A percentile compares a stretch with the other conserved stretches of the same genome.
Evolutionary conservation across 352 stramenopile genomes (phyloP).

Genomic region (Globisporangium acanthophoron): DNA sequence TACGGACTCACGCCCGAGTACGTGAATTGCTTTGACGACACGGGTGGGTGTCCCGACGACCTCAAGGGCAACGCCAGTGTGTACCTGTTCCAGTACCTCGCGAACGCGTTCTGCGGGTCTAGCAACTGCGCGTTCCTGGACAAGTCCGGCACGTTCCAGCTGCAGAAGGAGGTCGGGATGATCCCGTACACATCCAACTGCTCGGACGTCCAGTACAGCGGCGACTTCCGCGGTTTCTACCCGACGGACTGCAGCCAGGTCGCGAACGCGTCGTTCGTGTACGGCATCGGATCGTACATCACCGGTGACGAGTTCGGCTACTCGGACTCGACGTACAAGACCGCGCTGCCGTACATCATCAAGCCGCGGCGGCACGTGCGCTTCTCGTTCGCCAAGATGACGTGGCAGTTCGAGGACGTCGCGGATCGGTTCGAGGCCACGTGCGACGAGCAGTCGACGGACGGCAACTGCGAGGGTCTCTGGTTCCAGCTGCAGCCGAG

Average conservation of each 20-base stretch:
- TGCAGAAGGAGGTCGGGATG: slow-evolving; percentile 31
- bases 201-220: slow-evolving; percentile 28
- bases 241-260: slow-evolving; percentile 22
- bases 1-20: slow-evolving; percentile 18
- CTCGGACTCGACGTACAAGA: slow-evolving; percentile 9
- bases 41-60: slow-evolving; percentile 6
- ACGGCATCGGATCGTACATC: slow-evolving; percentile 28
- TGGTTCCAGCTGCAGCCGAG: slow-evolving; percentile 37
- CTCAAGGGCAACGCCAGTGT: slow-evolving; percentile 8
- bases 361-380: slow-evolving; percentile 29
- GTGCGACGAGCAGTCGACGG: slow-evolving; percentile 20
- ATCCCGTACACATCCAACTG: slow-evolving; percentile 25
- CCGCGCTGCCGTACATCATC: slow-evolving; percentile 23
- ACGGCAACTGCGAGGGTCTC: slow-evolving; percentile 24
- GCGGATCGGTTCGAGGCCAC: slow-evolving; percentile 25
- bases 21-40: slow-evolving; percentile 9
- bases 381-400: slow-evolving; percentile 37
- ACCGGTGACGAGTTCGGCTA: slow-evolving; percentile 26
- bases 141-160: slow-evolving; percentile 20
- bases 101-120: slow-evolving; percentile 25
- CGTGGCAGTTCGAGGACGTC: slow-evolving; percentile 27
- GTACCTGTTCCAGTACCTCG: slow-evolving; percentile 18
- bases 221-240: slow-evolving; percentile 35
- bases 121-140: slow-evolving; percentile 32
- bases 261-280: slow-evolving; percentile 19